Conservation (phyloP, 1,284 basidiomycete species). For the Apiotrichum sp. region DNA sequence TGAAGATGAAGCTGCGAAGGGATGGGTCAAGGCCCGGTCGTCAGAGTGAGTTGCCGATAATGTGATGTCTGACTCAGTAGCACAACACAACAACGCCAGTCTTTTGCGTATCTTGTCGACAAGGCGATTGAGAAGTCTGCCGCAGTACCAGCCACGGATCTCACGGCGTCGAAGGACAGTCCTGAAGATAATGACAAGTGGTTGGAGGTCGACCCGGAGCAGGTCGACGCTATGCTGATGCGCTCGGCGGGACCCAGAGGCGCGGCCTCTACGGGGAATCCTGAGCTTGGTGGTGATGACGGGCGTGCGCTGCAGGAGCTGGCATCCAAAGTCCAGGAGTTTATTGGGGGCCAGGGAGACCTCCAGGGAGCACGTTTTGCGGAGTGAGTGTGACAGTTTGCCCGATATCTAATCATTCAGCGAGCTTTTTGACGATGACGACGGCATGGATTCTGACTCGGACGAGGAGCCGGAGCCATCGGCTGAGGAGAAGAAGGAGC, state of each 20-base stretch:
- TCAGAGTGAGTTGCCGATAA: constrained; percentile 56
- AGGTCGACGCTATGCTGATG: constrained; percentile 43
- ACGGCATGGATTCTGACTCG: constrained; percentile 35
- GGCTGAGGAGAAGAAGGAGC: constrained; percentile 33
- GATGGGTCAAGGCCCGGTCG: constrained; percentile 59
- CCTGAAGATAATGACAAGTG: constrained; percentile 41
- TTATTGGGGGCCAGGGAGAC: constrained; percentile 80
- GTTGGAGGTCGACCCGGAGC: constrained; percentile 43
- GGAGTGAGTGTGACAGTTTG: constrained; percentile 57
- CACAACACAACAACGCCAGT: constrained; percentile 52
- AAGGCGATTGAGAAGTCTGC: constrained; percentile 51
- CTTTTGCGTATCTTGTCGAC: constrained; percentile 68
- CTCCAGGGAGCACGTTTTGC: constrained; percentile 78
- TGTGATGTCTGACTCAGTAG: constrained; percentile 9
- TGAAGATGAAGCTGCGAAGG: constrained; percentile 62
- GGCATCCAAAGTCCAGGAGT: constrained; percentile 74
- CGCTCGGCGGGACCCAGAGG: constrained; percentile 19
- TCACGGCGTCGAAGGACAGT: constrained; percentile 4
- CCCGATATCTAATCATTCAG: constrained; percentile 13
- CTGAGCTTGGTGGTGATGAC: constrained; percentile 52
- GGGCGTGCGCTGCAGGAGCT: constrained; percentile 65
- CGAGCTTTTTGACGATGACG: constrained; percentile 46
- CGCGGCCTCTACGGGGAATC: constrained; percentile 38
- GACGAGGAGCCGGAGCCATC: constrained; percentile 35
- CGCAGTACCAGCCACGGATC: background rate